These are phyloP conservation scores for Phaeosphaeriaceae sp. DNA, from an alignment of 2,329 filamentous ascomycete genomes.

Conservation along the genomic window DNA sequence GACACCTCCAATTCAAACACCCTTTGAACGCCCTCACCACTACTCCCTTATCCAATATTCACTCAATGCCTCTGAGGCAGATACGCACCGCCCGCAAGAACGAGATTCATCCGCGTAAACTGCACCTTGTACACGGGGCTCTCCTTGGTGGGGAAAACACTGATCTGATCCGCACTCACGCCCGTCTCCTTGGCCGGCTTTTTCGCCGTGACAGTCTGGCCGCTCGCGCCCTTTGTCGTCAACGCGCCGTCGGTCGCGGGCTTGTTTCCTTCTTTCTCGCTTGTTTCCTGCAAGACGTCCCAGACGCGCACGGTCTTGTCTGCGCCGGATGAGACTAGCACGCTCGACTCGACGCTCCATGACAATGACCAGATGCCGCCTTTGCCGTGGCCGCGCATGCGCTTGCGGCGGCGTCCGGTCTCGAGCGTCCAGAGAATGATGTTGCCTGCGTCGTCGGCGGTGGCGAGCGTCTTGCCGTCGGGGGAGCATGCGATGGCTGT, in stretches of 20 bases:
- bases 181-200: constrained; percentile 91
- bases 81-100: constrained; percentile 80
- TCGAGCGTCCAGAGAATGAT: constrained; percentile 95
- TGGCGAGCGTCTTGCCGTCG: constrained; percentile 89
- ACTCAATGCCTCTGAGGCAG: constrained; percentile 51
- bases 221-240: constrained; percentile 58
- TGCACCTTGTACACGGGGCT: constrained; percentile 91
- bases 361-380: constrained; percentile 92
- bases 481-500: constrained; percentile 85
- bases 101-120: constrained; percentile 94
- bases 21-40: not conserved
- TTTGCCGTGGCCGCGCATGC: constrained; percentile 91
- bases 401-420: constrained; percentile 86
- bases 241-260: constrained; percentile 60
- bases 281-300: constrained; percentile 81
- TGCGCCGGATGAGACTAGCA: constrained; percentile 87
- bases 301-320: constrained; percentile 93
- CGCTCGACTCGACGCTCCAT: constrained; percentile 90
- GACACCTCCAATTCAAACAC: not conserved
- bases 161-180: constrained; percentile 91
- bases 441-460: constrained; percentile 84
- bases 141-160: constrained; percentile 94
- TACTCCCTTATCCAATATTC: not conserved
- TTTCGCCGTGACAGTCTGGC: constrained; percentile 53
- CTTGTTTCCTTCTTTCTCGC: constrained; percentile 49